A percentile compares a stretch with the other conserved stretches of the same genome.
phyloP scores from a whole-genome alignment of 345 rosid species.

The Populus davidiana region DNA sequence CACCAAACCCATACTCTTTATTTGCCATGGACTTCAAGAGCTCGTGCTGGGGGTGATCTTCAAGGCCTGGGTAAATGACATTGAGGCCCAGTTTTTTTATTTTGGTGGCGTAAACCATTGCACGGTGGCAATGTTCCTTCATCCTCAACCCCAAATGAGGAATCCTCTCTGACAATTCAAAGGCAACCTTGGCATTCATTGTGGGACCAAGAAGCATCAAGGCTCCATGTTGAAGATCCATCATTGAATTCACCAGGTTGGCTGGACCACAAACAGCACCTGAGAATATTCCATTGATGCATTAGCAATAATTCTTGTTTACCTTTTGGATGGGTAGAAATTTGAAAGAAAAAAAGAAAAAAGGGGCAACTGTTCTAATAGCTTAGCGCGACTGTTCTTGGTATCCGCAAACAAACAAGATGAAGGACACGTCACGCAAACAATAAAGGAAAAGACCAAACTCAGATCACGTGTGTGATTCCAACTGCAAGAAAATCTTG shows the following conservation, averaged over 20 bases:
- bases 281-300: conserved; percentile 10
- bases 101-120: conserved; percentile 57
- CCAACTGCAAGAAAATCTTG: not conserved
- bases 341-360: not conserved
- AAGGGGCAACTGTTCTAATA: too few relatives aligned
- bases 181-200: conserved; percentile 93
- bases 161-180: conserved; percentile 76
- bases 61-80: conserved; percentile 83
- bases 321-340: not conserved
- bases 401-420: not conserved
- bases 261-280: conserved; percentile 93
- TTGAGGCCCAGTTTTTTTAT: conserved; percentile 71
- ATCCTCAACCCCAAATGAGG: conserved; percentile 83
- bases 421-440: not conserved
- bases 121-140: conserved; percentile 82
- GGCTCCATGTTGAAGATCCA: conserved; percentile 90
- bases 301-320: not conserved
- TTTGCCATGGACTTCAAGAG: conserved; percentile 59
- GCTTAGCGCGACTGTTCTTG: too few relatives aligned
- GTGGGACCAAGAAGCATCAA: conserved; percentile 93
- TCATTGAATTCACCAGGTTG: conserved; percentile 78
- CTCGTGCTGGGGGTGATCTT: conserved; percentile 71
- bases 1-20: conserved; percentile 80
- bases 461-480: conserved; percentile 5
- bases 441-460: not conserved